These are phyloP conservation scores for Boletus sensibilis DNA, from an alignment of 768 basidiomycete species.

Conservation along the genomic window DNA sequence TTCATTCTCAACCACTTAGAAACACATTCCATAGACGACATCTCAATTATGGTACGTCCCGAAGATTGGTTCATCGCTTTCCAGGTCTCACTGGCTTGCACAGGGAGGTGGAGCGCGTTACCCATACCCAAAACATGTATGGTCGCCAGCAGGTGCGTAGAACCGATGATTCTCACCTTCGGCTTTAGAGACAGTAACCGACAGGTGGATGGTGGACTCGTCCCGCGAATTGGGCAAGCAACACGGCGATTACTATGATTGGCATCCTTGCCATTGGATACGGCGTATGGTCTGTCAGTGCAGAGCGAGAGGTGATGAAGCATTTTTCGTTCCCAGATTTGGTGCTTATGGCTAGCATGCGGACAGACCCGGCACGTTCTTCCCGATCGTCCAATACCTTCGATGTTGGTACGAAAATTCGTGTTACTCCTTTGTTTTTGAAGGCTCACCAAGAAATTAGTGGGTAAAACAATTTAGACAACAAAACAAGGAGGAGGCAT, in stretches of 20 bases:
- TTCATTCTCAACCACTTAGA: background rate
- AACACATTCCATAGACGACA: background rate
- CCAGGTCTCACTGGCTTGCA: background rate
- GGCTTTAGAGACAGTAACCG: background rate
- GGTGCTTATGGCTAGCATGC: slow-evolving; percentile 3
- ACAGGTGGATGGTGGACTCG: slow-evolving; percentile 95
- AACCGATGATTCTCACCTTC: background rate
- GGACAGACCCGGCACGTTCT: slow-evolving; percentile 55
- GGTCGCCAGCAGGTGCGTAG: slow-evolving; percentile 81
- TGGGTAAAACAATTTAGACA: slow-evolving; percentile 53
- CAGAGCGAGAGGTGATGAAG: slow-evolving; percentile 66
- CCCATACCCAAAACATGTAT: slow-evolving; percentile 93
- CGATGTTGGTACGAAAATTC: slow-evolving; percentile 59
- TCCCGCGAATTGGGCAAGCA: slow-evolving; percentile 85
- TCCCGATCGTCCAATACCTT: slow-evolving; percentile 73
- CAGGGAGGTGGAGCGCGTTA: slow-evolving; percentile 85
- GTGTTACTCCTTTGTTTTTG: background rate
- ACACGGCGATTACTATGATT: slow-evolving; percentile 70
- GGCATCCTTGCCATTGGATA: slow-evolving; percentile 70
- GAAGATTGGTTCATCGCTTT: background rate
- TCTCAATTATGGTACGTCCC: slow-evolving; percentile 14
- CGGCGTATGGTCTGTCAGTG: slow-evolving; percentile 69
- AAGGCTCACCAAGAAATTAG: slow-evolving; percentile 26
- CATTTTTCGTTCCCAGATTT: background rate
- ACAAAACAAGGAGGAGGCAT: slow-evolving; percentile 16